Conservation (phyloP, 1,284 basidiomycete species). For the Rhizoctonia solani region DNA sequence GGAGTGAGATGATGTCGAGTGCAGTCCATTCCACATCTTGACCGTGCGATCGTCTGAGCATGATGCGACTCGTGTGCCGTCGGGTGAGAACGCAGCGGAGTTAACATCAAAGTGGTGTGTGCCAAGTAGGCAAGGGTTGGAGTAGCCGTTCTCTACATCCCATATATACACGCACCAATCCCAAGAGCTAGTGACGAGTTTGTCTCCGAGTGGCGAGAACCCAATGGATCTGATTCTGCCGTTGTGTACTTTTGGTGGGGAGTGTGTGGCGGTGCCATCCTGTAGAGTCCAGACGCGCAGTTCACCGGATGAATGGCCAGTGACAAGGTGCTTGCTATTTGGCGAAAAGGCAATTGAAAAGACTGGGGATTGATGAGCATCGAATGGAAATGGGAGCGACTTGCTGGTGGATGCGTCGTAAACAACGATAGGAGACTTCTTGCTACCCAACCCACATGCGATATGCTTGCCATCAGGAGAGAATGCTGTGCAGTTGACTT, state of each 20-base stretch:
- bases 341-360: too few species aligned
- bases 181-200: too few species aligned
- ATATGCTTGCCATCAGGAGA: not conserved
- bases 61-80: not conserved
- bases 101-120: too few species aligned
- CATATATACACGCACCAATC: too few species aligned
- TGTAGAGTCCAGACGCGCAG: not conserved
- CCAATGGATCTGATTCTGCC: too few species aligned
- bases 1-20: not conserved
- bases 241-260: too few species aligned
- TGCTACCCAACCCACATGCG: not conserved
- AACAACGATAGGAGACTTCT: not conserved
- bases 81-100: not conserved
- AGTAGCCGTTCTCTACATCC: too few species aligned
- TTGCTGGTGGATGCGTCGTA: too few species aligned
- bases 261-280: not conserved
- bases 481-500: not conserved
- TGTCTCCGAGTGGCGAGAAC: too few species aligned
- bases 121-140: too few species aligned
- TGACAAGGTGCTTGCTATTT: too few species aligned
- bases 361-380: too few species aligned
- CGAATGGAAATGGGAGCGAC: not conserved
- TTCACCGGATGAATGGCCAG: not conserved
- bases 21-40: not conserved
- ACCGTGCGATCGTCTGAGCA: not conserved